Conservation (phyloP, 768 basidiomycete species). For the Serendipita vermifera region DNA sequence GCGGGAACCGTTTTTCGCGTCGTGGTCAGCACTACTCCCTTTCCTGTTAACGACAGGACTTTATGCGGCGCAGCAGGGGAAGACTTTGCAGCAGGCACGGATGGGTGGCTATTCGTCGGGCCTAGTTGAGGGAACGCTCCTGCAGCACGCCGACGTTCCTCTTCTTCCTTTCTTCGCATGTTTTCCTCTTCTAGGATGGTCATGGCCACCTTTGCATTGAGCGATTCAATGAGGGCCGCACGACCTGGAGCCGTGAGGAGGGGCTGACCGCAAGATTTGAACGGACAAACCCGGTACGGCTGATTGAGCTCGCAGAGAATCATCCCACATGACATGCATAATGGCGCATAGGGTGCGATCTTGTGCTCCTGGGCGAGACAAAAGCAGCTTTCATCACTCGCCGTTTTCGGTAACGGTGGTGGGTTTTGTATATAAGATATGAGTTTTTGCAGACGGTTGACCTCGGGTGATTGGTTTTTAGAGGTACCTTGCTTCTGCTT, state of each 20-base stretch:
- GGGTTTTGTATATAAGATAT: too few species aligned
- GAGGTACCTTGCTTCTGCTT: too few species aligned
- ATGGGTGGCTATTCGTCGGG: neutral
- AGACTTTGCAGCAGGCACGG: neutral
- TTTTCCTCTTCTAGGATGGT: neutral
- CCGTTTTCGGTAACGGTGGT: neutral
- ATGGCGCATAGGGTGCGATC: neutral
- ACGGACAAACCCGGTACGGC: neutral
- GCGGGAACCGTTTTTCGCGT: neutral
- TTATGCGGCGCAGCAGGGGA: neutral
- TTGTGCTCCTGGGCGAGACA: constrained; percentile 3
- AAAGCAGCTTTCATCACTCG: neutral
- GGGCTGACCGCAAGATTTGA: neutral
- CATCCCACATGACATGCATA: neutral
- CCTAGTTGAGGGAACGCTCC: neutral
- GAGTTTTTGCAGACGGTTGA: neutral
- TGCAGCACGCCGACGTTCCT: neutral
- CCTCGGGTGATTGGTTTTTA: too few species aligned
- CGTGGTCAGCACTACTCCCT: neutral
- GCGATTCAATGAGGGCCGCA: neutral
- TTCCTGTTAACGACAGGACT: neutral
- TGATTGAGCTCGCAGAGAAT: constrained; percentile 3
- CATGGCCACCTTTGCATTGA: neutral
- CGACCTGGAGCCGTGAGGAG: neutral
- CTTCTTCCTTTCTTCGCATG: neutral